Evolutionary conservation across 495 filamentous ascomycete genomes (phyloP).

Genomic region (Pyrenula aspistea): DNA sequence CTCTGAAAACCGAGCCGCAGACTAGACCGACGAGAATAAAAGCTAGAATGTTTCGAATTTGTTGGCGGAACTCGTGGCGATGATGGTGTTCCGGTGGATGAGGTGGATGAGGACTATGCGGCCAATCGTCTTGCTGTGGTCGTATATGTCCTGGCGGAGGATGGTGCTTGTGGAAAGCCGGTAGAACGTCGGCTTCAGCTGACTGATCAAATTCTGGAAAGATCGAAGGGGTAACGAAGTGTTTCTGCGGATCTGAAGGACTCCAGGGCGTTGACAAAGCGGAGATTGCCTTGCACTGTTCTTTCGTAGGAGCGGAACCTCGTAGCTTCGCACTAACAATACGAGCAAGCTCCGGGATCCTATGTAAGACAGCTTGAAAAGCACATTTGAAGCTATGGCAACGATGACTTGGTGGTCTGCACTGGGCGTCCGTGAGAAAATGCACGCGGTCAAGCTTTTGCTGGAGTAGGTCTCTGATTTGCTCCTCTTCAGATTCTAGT

Average conservation of each 20-base stretch:
- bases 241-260: neutral
- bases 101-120: constrained; percentile 1
- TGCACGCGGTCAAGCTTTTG: neutral
- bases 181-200: neutral
- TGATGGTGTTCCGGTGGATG: neutral
- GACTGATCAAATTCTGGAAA: neutral
- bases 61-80: constrained; percentile 1
- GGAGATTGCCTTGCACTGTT: neutral
- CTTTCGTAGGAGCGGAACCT: neutral
- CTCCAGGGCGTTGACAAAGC: neutral
- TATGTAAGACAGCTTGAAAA: constrained; percentile 4
- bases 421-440: neutral
- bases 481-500: constrained; percentile 1
- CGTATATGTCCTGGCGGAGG: neutral
- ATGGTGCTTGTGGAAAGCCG: neutral
- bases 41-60: constrained; percentile 3
- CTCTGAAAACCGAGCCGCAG: constrained; percentile 17
- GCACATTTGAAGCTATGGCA: constrained; percentile 16
- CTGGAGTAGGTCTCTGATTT: neutral
- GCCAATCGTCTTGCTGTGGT: neutral
- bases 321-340: neutral
- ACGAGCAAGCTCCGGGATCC: constrained; percentile 5
- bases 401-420: constrained; percentile 1
- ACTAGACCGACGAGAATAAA: constrained; percentile 16
- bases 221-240: neutral